These are phyloP conservation scores for Peziza echinospora DNA, from an alignment of 495 filamentous ascomycete genomes.

Conservation along the genomic window DNA sequence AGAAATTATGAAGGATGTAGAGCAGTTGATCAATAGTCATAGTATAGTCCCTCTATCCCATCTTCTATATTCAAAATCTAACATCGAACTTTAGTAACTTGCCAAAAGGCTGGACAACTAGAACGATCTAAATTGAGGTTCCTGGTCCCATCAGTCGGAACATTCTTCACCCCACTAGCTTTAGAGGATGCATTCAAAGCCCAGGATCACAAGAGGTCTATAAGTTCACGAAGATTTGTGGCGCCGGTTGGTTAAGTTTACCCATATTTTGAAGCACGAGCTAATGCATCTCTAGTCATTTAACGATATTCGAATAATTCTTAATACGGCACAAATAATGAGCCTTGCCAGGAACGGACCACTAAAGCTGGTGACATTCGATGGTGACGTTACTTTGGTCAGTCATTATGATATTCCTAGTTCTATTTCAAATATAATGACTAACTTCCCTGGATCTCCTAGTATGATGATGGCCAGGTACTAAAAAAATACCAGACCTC, in stretches of 20 bases:
- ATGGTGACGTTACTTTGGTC: constrained; percentile 93
- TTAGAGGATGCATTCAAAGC: constrained; percentile 78
- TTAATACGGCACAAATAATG: constrained; percentile 89
- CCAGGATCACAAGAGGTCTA: constrained; percentile 65
- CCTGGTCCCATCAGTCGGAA: constrained; percentile 70
- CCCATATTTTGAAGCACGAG: too few species aligned
- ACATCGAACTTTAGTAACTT: constrained; percentile 32
- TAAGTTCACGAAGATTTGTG: constrained; percentile 81
- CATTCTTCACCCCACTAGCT: constrained; percentile 72
- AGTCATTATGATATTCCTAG: too few species aligned
- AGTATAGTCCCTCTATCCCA: constrained; percentile 29
- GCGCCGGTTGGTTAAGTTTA: constrained; percentile 43
- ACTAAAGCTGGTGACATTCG: constrained; percentile 74
- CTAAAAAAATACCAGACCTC: too few species aligned
- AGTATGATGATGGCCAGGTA: background rate
- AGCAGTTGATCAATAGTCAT: constrained; percentile 75
- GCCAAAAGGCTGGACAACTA: constrained; percentile 38
- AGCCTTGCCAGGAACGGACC: constrained; percentile 47
- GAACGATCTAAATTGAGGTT: constrained; percentile 77
- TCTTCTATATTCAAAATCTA: constrained; percentile 9
- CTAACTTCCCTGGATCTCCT: too few species aligned
- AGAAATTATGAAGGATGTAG: constrained; percentile 89
- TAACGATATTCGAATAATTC: constrained; percentile 80
- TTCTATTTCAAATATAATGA: too few species aligned
- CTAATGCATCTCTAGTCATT: constrained; percentile 37